These are phyloP conservation scores for Neophaeococcomyces mojaviensis DNA, from an alignment of 2,329 filamentous ascomycete genomes.

Conservation along the genomic window DNA sequence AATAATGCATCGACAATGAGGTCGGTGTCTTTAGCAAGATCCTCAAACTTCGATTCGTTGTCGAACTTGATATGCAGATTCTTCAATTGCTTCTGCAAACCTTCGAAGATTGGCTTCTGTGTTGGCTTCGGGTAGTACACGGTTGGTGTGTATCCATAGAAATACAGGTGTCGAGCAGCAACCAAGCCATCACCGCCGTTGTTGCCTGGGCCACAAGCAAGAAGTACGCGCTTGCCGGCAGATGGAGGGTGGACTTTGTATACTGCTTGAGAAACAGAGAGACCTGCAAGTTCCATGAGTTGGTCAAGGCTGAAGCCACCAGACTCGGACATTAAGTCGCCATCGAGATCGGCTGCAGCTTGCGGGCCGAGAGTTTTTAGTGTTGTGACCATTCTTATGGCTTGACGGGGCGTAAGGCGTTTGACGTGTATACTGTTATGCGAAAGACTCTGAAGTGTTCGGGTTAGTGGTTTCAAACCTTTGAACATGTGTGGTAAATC, in stretches of 20 bases:
- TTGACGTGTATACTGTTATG: not conserved
- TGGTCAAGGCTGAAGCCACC: conserved; percentile 90
- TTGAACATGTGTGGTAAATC: conserved; percentile 1
- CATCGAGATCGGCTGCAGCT: conserved; percentile 79
- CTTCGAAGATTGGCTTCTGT: conserved; percentile 84
- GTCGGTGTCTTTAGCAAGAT: conserved; percentile 54
- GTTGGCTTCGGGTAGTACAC: conserved; percentile 90
- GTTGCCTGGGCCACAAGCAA: conserved; percentile 82
- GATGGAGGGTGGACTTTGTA: conserved; percentile 72
- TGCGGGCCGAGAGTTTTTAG: conserved; percentile 75
- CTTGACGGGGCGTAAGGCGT: not conserved
- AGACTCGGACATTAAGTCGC: conserved; percentile 81
- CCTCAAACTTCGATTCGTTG: conserved; percentile 59
- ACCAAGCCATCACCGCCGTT: conserved; percentile 84
- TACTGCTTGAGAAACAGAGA: conserved; percentile 88
- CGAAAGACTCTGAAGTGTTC: not conserved
- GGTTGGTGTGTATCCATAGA: conserved; percentile 83
- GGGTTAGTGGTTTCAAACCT: not conserved
- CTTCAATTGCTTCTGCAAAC: conserved; percentile 74
- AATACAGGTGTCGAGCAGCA: conserved; percentile 79
- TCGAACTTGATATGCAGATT: conserved; percentile 72
- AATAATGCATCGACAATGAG: conserved; percentile 92
- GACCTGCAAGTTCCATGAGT: conserved; percentile 90
- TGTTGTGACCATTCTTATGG: conserved; percentile 2
- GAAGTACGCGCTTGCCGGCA: conserved; percentile 64